phyloP scores from a whole-genome alignment of 2,329 filamentous ascomycete species.

The Fusarium annulatum region DNA sequence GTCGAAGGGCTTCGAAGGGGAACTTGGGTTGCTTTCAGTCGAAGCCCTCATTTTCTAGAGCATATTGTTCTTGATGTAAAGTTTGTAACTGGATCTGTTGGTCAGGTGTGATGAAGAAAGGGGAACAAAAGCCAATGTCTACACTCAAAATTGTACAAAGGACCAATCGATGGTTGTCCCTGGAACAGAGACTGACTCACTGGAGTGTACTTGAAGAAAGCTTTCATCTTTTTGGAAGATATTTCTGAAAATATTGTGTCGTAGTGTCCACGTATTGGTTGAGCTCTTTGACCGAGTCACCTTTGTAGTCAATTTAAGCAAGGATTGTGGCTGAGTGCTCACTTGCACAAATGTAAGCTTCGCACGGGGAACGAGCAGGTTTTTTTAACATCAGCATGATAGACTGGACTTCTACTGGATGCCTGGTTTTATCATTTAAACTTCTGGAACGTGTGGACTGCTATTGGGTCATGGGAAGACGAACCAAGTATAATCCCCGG shows the following conservation, averaged over 20 bases:
- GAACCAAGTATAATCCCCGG: not conserved
- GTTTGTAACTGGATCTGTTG: not conserved
- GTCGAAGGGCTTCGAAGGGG: not conserved
- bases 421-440: not conserved
- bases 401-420: not conserved
- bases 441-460: not conserved
- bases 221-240: fast-evolving
- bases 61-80: not conserved
- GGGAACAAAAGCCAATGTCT: not conserved
- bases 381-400: fast-evolving
- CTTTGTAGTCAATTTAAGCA: not conserved
- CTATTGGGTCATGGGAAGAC: not conserved
- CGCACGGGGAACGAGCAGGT: not conserved
- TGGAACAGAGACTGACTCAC: not conserved
- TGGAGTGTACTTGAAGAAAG: no score
- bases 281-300: not conserved
- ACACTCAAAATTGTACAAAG: not conserved
- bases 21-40: not conserved
- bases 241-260: fast-evolving
- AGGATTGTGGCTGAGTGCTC: not conserved
- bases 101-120: not conserved
- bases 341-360: not conserved
- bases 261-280: not conserved
- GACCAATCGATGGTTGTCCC: not conserved
- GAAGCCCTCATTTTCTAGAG: not conserved